A percentile compares a stretch with the other conserved stretches of the same genome.
These are phyloP conservation scores for Halenospora varia DNA, from an alignment of 495 filamentous ascomycete species.

Conservation along the genomic window DNA sequence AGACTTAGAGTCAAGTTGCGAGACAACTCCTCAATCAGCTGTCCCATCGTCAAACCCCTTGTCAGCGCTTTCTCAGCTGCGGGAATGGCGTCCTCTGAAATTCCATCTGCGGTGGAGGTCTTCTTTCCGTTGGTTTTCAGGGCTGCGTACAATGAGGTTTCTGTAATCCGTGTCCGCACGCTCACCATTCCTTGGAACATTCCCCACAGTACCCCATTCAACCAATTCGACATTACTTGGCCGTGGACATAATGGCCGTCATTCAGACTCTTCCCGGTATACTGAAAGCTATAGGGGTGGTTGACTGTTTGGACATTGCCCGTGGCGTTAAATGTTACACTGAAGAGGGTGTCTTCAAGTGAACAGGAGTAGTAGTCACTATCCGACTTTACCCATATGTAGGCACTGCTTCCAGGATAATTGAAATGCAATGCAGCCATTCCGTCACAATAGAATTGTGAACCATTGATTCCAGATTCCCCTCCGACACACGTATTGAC, in stretches of 20 bases:
- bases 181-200: neutral
- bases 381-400: neutral
- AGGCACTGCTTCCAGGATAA: neutral
- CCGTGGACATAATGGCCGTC: neutral
- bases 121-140: neutral
- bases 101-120: neutral
- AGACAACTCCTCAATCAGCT: neutral
- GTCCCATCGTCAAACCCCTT: neutral
- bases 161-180: neutral
- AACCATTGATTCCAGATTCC: neutral
- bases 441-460: neutral
- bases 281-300: neutral
- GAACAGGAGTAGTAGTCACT: neutral
- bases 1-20: neutral
- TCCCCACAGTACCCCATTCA: neutral
- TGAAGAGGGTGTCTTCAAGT: neutral
- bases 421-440: neutral
- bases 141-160: neutral
- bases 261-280: neutral
- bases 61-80: neutral
- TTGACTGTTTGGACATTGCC: neutral
- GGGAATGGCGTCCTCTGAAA: neutral
- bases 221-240: neutral
- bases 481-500: neutral
- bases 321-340: neutral